Base-by-base conservation (phyloP, 257 asterid species). In the Nicotiana noctiflora region DNA sequence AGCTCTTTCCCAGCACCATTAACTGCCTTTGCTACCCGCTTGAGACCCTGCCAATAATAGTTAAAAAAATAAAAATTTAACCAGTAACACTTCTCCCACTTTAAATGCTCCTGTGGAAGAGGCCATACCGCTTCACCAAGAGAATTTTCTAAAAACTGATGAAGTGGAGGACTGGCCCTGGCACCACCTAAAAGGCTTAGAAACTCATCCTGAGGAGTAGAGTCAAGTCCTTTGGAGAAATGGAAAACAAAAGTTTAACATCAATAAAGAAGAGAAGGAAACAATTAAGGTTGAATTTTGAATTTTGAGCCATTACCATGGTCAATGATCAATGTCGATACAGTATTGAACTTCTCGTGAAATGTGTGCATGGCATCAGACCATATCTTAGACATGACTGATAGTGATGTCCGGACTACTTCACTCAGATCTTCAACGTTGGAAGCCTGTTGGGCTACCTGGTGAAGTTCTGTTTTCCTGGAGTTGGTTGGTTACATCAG, bases 381-480 rank as follows among this genome's bases (percentile, higher is more conserved):
- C 98, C 99, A 95, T 88, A 91, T 98, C 90, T 92, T 95, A 55
- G 86, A 89, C 99, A 95, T 95, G 90, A 92, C 87, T 75, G 89
- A 84, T 44, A 95, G 81, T 63, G 98, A 92, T 85, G 89, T 84
- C 34, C 88, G 89, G 81, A 93, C 87, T 74, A 93, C 97, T 85
- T 92, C 97, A 76, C 84, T 88, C 80, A 96, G 87, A 91, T 95
- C 96, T 83, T 93, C 98, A 85, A 92, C 90, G 85, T 89, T 96
- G 76, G 97, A 92, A 82, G 98, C 99, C 83, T 96, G 99, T 83
- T 84, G 95, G 74, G 98, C 99, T 84, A 96, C 96, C 92, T 96
- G 98, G 83, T 94, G 92, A 84, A 93, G 98, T 91, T 94, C 99
- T 82, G 89, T 87, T 86, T 92, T 94, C 96, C 99, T 96, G 81